Conservation (phyloP, 768 basidiomycete species). For the Daedalea quercina region DNA sequence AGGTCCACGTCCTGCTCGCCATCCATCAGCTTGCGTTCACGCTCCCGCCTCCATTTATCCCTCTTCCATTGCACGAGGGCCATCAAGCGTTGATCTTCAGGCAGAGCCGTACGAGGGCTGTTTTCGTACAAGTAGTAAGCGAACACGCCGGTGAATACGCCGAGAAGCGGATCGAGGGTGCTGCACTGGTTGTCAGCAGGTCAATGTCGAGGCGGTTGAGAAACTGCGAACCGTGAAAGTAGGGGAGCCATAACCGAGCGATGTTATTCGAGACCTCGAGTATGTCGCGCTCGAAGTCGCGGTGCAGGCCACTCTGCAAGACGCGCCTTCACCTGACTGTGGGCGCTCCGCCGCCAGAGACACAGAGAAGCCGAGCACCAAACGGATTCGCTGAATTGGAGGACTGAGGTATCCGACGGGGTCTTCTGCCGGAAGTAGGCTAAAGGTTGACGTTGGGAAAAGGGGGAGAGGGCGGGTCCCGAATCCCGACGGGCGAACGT, state of each 20-base stretch:
- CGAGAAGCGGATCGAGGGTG: slow-evolving; percentile 63
- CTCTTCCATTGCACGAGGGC: slow-evolving; percentile 65
- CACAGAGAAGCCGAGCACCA: too few relatives aligned
- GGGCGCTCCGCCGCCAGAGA: too few relatives aligned
- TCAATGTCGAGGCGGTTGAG: slow-evolving; percentile 1
- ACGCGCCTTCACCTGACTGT: too few relatives aligned
- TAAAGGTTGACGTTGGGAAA: slow-evolving; percentile 4
- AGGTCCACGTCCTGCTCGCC: slow-evolving; percentile 13
- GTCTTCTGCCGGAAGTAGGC: too few relatives aligned
- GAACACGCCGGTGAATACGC: slow-evolving; percentile 69
- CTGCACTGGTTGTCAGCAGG: slow-evolving; percentile 28
- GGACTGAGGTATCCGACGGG: too few relatives aligned
- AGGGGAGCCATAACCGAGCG: slow-evolving; percentile 36
- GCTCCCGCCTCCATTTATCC: slow-evolving; percentile 30
- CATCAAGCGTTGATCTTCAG: slow-evolving; percentile 45
- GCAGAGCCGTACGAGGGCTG: slow-evolving; percentile 65
- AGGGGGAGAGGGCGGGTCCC: slow-evolving; percentile 6
- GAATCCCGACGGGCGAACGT: background rate
- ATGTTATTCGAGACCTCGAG: too few relatives aligned
- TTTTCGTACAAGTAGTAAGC: slow-evolving; percentile 79
- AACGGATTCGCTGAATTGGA: too few relatives aligned
- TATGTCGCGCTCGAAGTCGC: too few relatives aligned
- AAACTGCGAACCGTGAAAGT: slow-evolving; percentile 40
- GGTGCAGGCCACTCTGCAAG: too few relatives aligned
- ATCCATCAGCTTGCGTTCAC: slow-evolving; percentile 11